phyloP scores from a whole-genome alignment of 2,329 filamentous ascomycete genomes.

The Cladosporium colombiae region DNA sequence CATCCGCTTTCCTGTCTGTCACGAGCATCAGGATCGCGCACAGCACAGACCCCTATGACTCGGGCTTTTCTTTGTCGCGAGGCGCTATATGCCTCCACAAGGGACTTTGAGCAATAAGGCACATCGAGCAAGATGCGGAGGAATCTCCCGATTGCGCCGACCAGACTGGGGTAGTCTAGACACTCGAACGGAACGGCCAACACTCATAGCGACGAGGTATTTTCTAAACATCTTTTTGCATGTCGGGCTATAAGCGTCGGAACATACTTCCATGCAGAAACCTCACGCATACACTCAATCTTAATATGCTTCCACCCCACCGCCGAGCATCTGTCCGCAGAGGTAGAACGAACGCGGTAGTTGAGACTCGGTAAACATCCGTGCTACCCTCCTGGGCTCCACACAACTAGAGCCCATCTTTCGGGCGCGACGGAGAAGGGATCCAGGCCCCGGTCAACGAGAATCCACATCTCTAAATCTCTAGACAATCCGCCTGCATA shows the following conservation, averaged over 20 bases:
- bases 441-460: neutral
- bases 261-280: neutral
- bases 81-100: neutral
- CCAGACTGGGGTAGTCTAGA: neutral
- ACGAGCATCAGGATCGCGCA: neutral
- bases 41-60: neutral
- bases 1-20: neutral
- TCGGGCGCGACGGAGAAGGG: conserved; percentile 1
- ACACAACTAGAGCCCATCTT: neutral
- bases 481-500: conserved; percentile 7
- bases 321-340: conserved; percentile 9
- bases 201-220: neutral
- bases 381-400: neutral
- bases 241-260: neutral
- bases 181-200: neutral
- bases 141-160: neutral
- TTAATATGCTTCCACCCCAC: neutral
- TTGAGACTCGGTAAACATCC: conserved; percentile 1
- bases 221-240: too few relatives aligned
- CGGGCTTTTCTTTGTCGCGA: neutral
- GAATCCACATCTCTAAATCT: neutral
- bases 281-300: neutral
- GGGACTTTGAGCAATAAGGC: neutral
- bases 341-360: neutral
- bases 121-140: neutral